A percentile compares a stretch with the other conserved stretches of the same genome.
phyloP scores from a whole-genome alignment of 345 rosid species.

The Eucalyptus urophylla region DNA sequence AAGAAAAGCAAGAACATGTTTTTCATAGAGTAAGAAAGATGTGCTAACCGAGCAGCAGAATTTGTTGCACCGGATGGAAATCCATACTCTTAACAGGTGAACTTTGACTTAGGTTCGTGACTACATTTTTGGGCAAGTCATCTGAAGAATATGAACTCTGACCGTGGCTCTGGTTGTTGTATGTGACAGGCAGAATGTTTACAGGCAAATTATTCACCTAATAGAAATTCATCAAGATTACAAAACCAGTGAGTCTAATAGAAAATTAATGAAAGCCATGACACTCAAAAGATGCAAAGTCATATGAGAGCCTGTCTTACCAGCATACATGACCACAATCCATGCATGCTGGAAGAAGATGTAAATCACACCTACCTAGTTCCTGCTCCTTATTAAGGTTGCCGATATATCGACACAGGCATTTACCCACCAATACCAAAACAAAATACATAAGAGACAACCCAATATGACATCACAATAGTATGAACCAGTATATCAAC shows the following conservation, averaged over 20 bases:
- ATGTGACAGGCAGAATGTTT: conserved; percentile 53
- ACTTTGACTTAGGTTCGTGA: conserved; percentile 49
- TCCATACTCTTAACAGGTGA: conserved; percentile 84
- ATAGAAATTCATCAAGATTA: neutral
- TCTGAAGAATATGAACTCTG: conserved; percentile 66
- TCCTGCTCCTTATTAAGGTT: neutral
- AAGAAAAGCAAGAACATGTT: neutral
- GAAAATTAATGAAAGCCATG: neutral
- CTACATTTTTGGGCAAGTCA: conserved; percentile 68
- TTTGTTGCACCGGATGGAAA: conserved; percentile 77
- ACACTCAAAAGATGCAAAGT: neutral
- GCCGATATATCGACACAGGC: neutral
- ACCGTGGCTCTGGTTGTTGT: conserved; percentile 54
- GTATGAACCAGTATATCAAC: neutral
- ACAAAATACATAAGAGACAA: neutral
- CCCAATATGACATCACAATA: neutral
- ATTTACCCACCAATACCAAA: neutral
- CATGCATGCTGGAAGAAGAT: neutral
- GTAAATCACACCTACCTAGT: neutral
- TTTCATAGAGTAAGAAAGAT: neutral
- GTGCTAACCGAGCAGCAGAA: conserved; percentile 57
- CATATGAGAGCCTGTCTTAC: neutral
- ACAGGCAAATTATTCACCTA: conserved; percentile 67
- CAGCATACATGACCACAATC: neutral
- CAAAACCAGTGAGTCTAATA: neutral